Conservation (phyloP, 805 yeast species). For the Lipomyces sp. region DNA sequence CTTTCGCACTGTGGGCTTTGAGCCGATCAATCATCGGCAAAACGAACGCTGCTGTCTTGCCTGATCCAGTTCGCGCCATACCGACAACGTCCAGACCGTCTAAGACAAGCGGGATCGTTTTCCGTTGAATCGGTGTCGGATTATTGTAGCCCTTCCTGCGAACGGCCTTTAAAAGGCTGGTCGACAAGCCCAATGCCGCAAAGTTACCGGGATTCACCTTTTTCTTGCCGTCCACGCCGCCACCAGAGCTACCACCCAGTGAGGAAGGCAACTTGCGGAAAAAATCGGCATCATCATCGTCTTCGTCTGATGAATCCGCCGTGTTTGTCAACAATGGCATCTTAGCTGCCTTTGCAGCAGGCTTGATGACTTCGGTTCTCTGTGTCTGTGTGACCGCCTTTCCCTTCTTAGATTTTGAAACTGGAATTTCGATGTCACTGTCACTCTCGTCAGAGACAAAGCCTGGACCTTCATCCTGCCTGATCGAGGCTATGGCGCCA, state of each 20-base stretch:
- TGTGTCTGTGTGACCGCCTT: too few species aligned
- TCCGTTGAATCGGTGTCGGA: slow-evolving; percentile 97
- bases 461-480: neutral
- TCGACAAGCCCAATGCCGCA: slow-evolving; percentile 64
- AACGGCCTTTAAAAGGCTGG: slow-evolving; percentile 64
- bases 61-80: slow-evolving; percentile 99
- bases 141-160: slow-evolving; percentile 82
- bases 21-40: slow-evolving; percentile 85
- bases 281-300: slow-evolving; percentile 45
- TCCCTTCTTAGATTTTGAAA: neutral
- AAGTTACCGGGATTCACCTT: slow-evolving; percentile 49
- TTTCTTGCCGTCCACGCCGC: slow-evolving; percentile 34
- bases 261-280: slow-evolving; percentile 34
- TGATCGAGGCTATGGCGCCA: slow-evolving; percentile 17
- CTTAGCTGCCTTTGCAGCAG: too few species aligned
- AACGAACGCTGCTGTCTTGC: slow-evolving; percentile 96
- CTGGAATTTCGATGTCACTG: slow-evolving; percentile 3
- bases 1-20: slow-evolving; percentile 71
- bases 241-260: slow-evolving; percentile 1
- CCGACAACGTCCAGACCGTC: slow-evolving; percentile 93
- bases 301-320: slow-evolving; percentile 19
- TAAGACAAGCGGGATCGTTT: slow-evolving; percentile 85
- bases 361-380: too few species aligned
- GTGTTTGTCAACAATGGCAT: too few species aligned
- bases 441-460: slow-evolving; percentile 13